A percentile compares a stretch with the other conserved stretches of the same genome.
These are phyloP conservation scores for Cytospora schulzeri DNA, from an alignment of 2,329 filamentous ascomycete genomes.

Conservation along the genomic window DNA sequence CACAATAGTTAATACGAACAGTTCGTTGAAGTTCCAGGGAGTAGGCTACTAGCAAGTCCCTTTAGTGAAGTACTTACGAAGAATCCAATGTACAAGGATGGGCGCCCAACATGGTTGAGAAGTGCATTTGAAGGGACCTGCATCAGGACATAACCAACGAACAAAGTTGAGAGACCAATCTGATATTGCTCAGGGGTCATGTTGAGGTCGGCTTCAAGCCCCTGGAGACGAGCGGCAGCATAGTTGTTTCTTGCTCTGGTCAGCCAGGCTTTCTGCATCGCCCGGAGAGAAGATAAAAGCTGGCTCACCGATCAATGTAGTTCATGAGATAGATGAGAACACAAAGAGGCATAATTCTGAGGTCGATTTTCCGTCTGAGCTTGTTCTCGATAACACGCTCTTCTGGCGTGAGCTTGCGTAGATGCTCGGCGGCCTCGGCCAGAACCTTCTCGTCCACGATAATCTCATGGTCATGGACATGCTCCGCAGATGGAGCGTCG, in stretches of 20 bases:
- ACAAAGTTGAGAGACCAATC: constrained; percentile 34
- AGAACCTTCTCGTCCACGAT: constrained; percentile 19
- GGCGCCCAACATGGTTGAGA: constrained; percentile 37
- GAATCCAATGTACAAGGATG: constrained; percentile 39
- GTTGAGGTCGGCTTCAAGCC: constrained; percentile 42
- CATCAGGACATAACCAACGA: constrained; percentile 35
- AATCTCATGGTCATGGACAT: constrained; percentile 18
- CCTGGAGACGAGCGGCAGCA: constrained; percentile 51
- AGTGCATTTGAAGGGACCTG: constrained; percentile 34
- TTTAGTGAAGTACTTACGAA: constrained; percentile 36
- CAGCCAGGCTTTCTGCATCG: constrained; percentile 18
- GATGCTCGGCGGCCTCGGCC: constrained; percentile 5
- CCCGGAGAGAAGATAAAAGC: neutral
- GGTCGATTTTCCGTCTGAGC: constrained; percentile 66
- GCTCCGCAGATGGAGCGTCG: constrained; percentile 15
- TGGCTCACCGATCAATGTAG: constrained; percentile 53
- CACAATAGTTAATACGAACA: neutral
- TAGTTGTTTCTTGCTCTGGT: constrained; percentile 32
- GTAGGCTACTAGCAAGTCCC: neutral
- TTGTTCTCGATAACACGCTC: constrained; percentile 51
- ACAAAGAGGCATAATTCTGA: constrained; percentile 65
- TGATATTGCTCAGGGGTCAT: constrained; percentile 40
- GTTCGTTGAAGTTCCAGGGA: neutral
- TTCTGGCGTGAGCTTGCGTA: constrained; percentile 25
- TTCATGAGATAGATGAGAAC: constrained; percentile 73